Evolutionary conservation across 2,329 filamentous ascomycete genomes (phyloP), one percentile per base, ranked within the genome.

Genomic region (Xylariaceae sp.): DNA sequence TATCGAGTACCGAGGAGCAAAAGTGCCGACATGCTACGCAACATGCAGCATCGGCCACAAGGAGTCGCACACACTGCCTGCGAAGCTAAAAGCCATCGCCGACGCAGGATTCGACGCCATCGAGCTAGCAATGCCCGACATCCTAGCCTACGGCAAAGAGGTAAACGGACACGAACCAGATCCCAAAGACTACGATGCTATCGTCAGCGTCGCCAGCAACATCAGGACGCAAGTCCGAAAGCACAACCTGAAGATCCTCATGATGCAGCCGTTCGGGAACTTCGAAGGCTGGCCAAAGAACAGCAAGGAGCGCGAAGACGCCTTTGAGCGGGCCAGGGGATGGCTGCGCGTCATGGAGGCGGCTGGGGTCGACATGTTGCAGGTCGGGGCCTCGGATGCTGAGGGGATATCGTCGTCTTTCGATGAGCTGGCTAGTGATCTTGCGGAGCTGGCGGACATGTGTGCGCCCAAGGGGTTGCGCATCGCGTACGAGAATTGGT

Each of bases 401-500:
- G 74, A 78, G 0, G 72, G 74, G 17, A 81, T 87, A 48, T 73
- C 73, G 0, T 70, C 67, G 0, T 71, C 77, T 6, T 68, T 74
- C 6, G 69, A 71, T 1, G 69, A 74, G 9, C 73, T 87, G 17
- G 78, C 85, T 0, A 61, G 66, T 0, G 86, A 90, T 57, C 73
- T 91, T 0, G 74, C 75, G 1, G 75, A 83, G 49, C 71, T 91
- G 6, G 82, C 81, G 2, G 82, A 87, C 47, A 68, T 86, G 45
- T 73, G 87, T 1, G 77, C 76, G 0, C 63, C 73, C 18, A 75
- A 80, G 42, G 74, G 75, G 0, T 80, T 82, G 62, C 75, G 78
- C 6, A 69, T 91, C 15, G 86, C 86, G 0, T 91, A 90, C 58
- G 87, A 91, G 68, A 90, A 90, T 62, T 90, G 86, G 86, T 89